A percentile compares a stretch with the other conserved stretches of the same genome.
Conservation (phyloP, 2,329 filamentous ascomycete genomes). For the Alternaria sp. region DNA sequence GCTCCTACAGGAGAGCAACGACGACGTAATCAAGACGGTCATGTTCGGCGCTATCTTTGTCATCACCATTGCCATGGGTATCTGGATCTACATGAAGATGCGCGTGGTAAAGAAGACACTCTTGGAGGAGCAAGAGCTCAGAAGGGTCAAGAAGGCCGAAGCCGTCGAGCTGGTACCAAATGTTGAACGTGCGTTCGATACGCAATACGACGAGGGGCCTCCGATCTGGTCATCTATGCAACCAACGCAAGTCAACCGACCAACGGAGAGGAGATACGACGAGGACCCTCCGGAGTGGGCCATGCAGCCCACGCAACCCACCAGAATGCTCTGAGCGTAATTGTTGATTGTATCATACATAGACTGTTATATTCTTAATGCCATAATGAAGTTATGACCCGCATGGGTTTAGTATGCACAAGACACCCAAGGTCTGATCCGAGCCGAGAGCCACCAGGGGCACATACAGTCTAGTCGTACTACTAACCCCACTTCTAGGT, state of each 20-base stretch:
- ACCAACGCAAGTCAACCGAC: conserved; percentile 17
- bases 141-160: conserved; percentile 26
- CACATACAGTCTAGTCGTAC: not conserved
- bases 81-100: conserved; percentile 46
- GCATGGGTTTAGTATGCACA: not conserved
- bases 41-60: conserved; percentile 40
- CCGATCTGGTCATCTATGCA: conserved; percentile 21
- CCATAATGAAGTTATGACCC: conserved; percentile 21
- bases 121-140: conserved; percentile 40
- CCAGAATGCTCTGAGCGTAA: conserved; percentile 20
- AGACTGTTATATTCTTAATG: conserved; percentile 15
- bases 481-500: conserved; percentile 6
- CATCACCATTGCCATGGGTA: conserved; percentile 38
- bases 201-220: conserved; percentile 26
- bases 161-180: conserved; percentile 25
- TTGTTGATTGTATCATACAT: not conserved
- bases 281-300: conserved; percentile 13
- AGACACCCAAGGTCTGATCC: not conserved
- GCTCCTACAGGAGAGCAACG: conserved; percentile 34
- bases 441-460: no score
- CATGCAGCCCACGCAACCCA: conserved; percentile 27
- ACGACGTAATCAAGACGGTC: conserved; percentile 32
- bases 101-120: conserved; percentile 38
- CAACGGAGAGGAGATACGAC: conserved; percentile 8
- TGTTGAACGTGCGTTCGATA: conserved; percentile 25